phyloP scores from a whole-genome alignment of 2,329 filamentous ascomycete species.

The Alternaria postmessia region DNA sequence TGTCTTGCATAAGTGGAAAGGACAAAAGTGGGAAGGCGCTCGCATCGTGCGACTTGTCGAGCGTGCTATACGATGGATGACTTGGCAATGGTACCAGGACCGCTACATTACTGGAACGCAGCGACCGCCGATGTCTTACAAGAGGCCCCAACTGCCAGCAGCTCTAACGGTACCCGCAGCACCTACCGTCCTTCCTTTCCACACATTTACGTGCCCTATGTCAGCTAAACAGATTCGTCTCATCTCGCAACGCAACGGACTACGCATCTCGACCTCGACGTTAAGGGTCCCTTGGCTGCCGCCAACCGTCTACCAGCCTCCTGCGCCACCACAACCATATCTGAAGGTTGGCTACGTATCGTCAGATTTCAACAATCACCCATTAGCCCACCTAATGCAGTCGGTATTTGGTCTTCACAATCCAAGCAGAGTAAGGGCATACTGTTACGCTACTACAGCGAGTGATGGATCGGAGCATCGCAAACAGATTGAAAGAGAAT shows the following conservation, averaged over 20 bases:
- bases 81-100: slow-evolving; percentile 89
- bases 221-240: slow-evolving; percentile 89
- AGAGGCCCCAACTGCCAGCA: slow-evolving; percentile 75
- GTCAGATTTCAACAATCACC: slow-evolving; percentile 99
- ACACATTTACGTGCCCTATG: slow-evolving; percentile 95
- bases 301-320: slow-evolving; percentile 80
- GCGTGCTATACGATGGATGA: slow-evolving; percentile 77
- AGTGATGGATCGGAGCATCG: slow-evolving; percentile 91
- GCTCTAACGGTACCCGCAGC: slow-evolving; percentile 81
- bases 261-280: slow-evolving; percentile 91
- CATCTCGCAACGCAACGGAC: slow-evolving; percentile 93
- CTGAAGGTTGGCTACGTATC: slow-evolving; percentile 97
- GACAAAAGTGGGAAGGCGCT: slow-evolving; percentile 86
- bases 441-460: slow-evolving; percentile 93
- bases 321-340: slow-evolving; percentile 78
- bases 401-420: slow-evolving; percentile 96
- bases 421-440: slow-evolving; percentile 75
- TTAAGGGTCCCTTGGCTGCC: slow-evolving; percentile 88
- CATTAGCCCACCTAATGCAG: slow-evolving; percentile 96
- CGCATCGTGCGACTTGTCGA: slow-evolving; percentile 84
- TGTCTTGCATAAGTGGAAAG: slow-evolving; percentile 65
- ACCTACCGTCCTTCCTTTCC: slow-evolving; percentile 94
- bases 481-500: slow-evolving; percentile 90
- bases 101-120: slow-evolving; percentile 70
- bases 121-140: slow-evolving; percentile 68